These are phyloP conservation scores for Paspalum vaginatum DNA, from an alignment of 176 grass and related monocot genomes.

Conservation along the genomic window DNA sequence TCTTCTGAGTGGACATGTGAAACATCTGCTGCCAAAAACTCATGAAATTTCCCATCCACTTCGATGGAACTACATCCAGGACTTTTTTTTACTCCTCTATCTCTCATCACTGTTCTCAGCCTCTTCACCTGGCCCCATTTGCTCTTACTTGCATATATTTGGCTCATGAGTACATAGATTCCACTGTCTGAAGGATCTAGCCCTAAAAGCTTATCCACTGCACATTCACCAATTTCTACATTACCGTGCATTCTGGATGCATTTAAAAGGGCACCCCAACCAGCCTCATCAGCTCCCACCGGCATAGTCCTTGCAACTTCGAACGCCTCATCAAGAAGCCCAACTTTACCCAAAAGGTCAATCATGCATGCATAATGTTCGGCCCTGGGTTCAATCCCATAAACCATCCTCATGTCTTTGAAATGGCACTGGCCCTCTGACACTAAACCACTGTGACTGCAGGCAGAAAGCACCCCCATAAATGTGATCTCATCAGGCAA, in stretches of 20 bases:
- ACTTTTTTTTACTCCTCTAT: conserved; percentile 66
- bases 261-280: conserved; percentile 69
- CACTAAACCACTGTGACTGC: conserved; percentile 63
- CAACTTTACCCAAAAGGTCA: conserved; percentile 70
- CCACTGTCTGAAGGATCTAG: conserved; percentile 64
- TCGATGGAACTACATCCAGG: conserved; percentile 64
- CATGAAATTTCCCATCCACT: conserved; percentile 55
- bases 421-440: conserved; percentile 54
- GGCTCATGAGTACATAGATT: conserved; percentile 70
- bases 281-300: conserved; percentile 50
- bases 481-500: conserved; percentile 64
- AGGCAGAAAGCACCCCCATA: conserved; percentile 65
- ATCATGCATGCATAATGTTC: conserved; percentile 73
- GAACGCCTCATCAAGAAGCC: conserved; percentile 62
- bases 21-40: conserved; percentile 53
- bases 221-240: conserved; percentile 54
- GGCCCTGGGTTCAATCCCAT: conserved; percentile 50
- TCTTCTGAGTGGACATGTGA: conserved; percentile 56
- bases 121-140: conserved; percentile 67
- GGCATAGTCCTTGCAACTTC: conserved; percentile 61
- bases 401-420: conserved; percentile 57
- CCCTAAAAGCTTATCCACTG: conserved; percentile 53
- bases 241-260: conserved; percentile 68
- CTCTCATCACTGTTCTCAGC: conserved; percentile 62
- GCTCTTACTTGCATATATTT: conserved; percentile 66